A percentile compares a stretch with the other conserved stretches of the same genome.
Evolutionary conservation across 106 monocot genomes (phyloP).

Genomic region (Phalaenopsis equestris): DNA sequence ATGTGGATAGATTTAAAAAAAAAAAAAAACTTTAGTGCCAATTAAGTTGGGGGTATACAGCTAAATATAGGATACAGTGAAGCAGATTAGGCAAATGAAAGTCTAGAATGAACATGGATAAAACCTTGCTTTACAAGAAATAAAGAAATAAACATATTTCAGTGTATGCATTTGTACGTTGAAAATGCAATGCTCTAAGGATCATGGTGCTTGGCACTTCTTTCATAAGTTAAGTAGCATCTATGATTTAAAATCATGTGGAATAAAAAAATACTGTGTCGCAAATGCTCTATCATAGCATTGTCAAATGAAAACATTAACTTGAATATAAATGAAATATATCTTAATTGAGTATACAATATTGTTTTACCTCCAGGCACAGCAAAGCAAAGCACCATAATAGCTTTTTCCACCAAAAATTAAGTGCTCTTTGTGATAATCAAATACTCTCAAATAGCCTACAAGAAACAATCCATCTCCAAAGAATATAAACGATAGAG

Average conservation of each 20-base stretch:
- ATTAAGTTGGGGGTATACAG: no score
- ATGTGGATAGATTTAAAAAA: no score
- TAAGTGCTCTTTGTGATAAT: conserved; percentile 74
- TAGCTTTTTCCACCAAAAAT: conserved; percentile 90
- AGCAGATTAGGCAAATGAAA: neutral
- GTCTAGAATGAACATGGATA: neutral
- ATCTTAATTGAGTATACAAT: neutral
- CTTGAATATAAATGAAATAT: neutral
- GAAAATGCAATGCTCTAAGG: neutral
- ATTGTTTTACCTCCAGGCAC: conserved; percentile 85
- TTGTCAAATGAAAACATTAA: neutral
- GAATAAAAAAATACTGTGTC: neutral
- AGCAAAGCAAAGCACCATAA: conserved; percentile 89
- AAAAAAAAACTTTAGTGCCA: no score
- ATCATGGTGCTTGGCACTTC: neutral
- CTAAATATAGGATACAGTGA: no score
- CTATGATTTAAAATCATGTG: neutral
- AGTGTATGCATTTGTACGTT: neutral
- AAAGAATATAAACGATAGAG: neutral
- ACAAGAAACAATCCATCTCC: neutral
- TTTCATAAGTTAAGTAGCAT: neutral
- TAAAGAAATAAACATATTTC: neutral
- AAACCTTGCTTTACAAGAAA: neutral
- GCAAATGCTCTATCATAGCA: neutral
- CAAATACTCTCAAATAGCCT: conserved; percentile 97